Evolutionary conservation across 1,284 basidiomycete genomes (phyloP), one percentile per base, ranked within the genome.

Genomic region (Coriolopsis trogii): DNA sequence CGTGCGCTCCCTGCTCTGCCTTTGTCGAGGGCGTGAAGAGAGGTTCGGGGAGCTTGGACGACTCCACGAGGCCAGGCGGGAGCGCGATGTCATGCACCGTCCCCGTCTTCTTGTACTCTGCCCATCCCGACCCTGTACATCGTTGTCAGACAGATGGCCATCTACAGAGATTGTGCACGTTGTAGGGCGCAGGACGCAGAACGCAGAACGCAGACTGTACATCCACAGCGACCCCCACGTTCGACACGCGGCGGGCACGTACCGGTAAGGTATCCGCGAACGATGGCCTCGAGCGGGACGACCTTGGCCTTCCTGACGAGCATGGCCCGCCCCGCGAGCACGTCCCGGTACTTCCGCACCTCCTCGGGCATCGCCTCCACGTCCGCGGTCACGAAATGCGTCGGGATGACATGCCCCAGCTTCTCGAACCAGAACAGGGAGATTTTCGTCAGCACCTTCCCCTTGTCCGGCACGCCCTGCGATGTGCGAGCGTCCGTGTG

Each of bases 21-120:
- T 99, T 99, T 9, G 96, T 99, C 1, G 93, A 96, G 0, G 97
- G 97, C 0, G 97, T 99, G 68, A 99, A 97, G 39, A 98, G 73
- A 0, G 96, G 92, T 61, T 88, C 76, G 6, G 87, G 82, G 24
- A 98, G 75, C 64, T 89, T 87, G 60, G 91, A 79, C 6, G 89
- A 92, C 75, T 99, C 96, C n/a, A 88, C 75, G 23, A 98, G 75
- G 6, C 89, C 92, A 2, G 79, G 70, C 0, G 89, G 87, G 46
- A 98, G 76, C 15, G 75, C 67, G 40, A 97, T 93, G 4, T 91
- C 91, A 65, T 99, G 96, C 12, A 97, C 89, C 0, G 94, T 98
- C 36, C 91, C 87, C 1, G 77, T 79, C 69, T 86, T 88, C 71
- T 92, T 87, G 76, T 99, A 99, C 71, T 99, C 97, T 1, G 82